phyloP scores from a whole-genome alignment of 108 stramenopile species.

The Stephanodiscus minutulus region DNA sequence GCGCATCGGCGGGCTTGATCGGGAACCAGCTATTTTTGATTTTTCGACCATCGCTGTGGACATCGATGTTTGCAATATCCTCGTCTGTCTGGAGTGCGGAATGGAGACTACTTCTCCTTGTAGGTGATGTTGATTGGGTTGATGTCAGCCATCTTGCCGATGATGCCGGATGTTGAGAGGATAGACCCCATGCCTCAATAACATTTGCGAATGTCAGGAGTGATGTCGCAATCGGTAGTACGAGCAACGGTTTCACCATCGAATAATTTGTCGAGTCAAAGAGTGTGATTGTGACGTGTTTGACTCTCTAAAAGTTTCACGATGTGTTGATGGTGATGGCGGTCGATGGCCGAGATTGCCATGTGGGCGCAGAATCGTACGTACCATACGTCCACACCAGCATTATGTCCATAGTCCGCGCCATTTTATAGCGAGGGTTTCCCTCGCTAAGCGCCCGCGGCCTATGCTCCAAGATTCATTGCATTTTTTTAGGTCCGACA shows the following conservation, averaged over 20 bases:
- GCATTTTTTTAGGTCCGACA: no score
- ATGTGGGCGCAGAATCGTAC: no score
- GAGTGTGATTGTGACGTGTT: background rate
- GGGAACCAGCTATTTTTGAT: constrained; percentile 43
- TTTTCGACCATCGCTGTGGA: background rate
- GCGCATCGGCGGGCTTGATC: constrained; percentile 44
- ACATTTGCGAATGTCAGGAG: background rate
- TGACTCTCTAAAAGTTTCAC: background rate
- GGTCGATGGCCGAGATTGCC: no score
- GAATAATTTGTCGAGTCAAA: background rate
- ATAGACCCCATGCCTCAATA: constrained; percentile 1
- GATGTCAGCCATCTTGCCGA: background rate
- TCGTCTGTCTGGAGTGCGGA: constrained; percentile 22
- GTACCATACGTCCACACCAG: no score
- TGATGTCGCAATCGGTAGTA: background rate
- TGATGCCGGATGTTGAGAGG: background rate
- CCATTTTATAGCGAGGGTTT: no score
- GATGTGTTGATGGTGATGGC: background rate
- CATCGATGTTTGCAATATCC: background rate
- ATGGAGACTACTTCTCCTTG: constrained; percentile 1
- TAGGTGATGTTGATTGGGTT: background rate
- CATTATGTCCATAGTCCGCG: no score
- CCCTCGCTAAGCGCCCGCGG: no score
- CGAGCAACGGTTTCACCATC: constrained; percentile 1
- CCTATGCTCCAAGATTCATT: no score